phyloP scores from a whole-genome alignment of 257 asterid species.

The Orobanche coerulescens region DNA sequence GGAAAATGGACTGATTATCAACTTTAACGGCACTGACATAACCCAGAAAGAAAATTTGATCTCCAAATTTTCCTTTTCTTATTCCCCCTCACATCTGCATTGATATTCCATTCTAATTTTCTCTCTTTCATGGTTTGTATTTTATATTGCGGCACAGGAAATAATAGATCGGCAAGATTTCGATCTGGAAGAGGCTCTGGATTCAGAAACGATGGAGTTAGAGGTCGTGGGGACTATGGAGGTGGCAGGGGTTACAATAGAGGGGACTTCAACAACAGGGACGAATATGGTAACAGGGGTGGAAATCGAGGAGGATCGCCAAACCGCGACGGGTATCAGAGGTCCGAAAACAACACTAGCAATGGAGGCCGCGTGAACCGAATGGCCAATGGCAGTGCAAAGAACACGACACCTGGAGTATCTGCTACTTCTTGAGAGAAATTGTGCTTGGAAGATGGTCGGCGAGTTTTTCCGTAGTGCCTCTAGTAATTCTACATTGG shows the following conservation, averaged over 20 bases:
- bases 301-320: slow-evolving; percentile 58
- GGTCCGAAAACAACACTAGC: slow-evolving; percentile 31
- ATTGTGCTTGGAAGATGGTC: slow-evolving; percentile 3
- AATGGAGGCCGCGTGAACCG: slow-evolving; percentile 46
- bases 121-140: background rate
- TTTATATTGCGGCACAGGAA: slow-evolving; percentile 26
- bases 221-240: slow-evolving; percentile 73
- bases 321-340: slow-evolving; percentile 67
- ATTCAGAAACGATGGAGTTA: slow-evolving; percentile 42
- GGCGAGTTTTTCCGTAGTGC: slow-evolving; percentile 20
- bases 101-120: background rate
- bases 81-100: too few species aligned
- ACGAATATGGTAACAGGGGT: slow-evolving; percentile 52
- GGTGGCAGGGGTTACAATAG: slow-evolving; percentile 60
- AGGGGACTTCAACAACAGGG: slow-evolving; percentile 49
- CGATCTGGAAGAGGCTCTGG: slow-evolving; percentile 52
- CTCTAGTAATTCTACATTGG: background rate
- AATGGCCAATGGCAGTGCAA: slow-evolving; percentile 47
- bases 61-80: too few species aligned
- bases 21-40: too few species aligned
- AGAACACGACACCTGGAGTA: slow-evolving; percentile 46
- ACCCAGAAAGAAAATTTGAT: background rate
- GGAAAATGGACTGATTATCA: too few species aligned
- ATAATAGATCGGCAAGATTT: slow-evolving; percentile 37
- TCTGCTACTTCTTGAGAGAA: slow-evolving; percentile 62